These are phyloP conservation scores for Fusarium humuli DNA, from an alignment of 2,329 filamentous ascomycete species.

Conservation along the genomic window DNA sequence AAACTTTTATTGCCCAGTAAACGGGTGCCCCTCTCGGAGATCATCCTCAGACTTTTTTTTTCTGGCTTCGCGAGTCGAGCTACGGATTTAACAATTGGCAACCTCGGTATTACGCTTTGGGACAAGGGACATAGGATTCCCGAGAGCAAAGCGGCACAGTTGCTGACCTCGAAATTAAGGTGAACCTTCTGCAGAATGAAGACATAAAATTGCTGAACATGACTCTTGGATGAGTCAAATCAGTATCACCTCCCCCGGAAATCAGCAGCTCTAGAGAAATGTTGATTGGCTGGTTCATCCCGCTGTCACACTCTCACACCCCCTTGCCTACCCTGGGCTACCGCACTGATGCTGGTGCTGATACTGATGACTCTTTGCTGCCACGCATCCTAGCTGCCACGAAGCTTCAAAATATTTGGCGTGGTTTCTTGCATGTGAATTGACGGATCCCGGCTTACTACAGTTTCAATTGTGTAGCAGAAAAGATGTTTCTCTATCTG, in stretches of 20 bases:
- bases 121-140: neutral
- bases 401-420: conserved; percentile 24
- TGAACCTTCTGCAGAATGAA: conserved; percentile 31
- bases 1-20: conserved; percentile 31
- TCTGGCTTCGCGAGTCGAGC: neutral
- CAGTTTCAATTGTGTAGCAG: neutral
- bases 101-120: conserved; percentile 37
- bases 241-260: conserved; percentile 19
- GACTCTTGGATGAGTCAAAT: conserved; percentile 39
- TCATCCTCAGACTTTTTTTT: conserved; percentile 23
- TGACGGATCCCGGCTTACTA: neutral
- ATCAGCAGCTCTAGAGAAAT: conserved; percentile 29
- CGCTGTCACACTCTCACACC: conserved; percentile 32
- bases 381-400: conserved; percentile 36
- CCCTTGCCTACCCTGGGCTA: conserved; percentile 20
- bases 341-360: neutral
- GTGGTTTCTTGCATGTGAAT: conserved; percentile 26
- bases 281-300: conserved; percentile 29
- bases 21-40: conserved; percentile 33
- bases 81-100: conserved; percentile 35
- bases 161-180: conserved; percentile 9
- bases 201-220: conserved; percentile 21
- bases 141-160: conserved; percentile 16
- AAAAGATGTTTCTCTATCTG: neutral
- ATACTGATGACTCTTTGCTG: conserved; percentile 38